phyloP scores from a whole-genome alignment of 306 rosid species.

The Pyrus betulifolia region DNA sequence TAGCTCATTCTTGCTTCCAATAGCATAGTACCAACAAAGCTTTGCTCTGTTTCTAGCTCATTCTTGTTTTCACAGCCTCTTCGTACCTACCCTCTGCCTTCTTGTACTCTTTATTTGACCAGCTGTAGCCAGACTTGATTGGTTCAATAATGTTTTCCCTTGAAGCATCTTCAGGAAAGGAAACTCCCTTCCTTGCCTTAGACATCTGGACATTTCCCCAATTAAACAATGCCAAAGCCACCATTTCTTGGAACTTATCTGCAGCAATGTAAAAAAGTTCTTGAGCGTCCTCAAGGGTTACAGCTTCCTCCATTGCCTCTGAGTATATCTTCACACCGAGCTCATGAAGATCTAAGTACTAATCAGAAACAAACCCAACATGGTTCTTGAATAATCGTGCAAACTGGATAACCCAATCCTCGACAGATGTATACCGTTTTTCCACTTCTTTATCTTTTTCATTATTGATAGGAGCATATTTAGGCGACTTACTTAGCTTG shows the following conservation, averaged over 20 bases:
- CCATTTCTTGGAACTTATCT: slow-evolving; percentile 87
- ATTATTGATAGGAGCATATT: too few relatives aligned
- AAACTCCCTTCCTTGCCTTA: slow-evolving; percentile 60
- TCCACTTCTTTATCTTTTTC: slow-evolving; percentile 25
- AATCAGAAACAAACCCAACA: slow-evolving; percentile 85
- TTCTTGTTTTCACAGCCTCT: slow-evolving; percentile 53
- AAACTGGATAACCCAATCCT: slow-evolving; percentile 93
- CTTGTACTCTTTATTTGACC: slow-evolving; percentile 71
- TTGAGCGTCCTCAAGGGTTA: slow-evolving; percentile 63
- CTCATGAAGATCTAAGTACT: slow-evolving; percentile 81
- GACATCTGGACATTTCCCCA: slow-evolving; percentile 94
- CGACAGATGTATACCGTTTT: slow-evolving; percentile 32
- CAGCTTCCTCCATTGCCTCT: slow-evolving; percentile 73
- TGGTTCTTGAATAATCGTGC: slow-evolving; percentile 93
- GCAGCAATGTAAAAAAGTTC: slow-evolving; percentile 73
- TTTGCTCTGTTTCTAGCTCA: slow-evolving; percentile 52
- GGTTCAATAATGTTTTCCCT: slow-evolving; percentile 34
- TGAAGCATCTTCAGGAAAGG: slow-evolving; percentile 48
- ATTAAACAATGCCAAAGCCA: slow-evolving; percentile 81
- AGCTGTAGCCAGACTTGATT: slow-evolving; percentile 50
- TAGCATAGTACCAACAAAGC: slow-evolving; percentile 70
- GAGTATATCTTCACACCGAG: slow-evolving; percentile 81
- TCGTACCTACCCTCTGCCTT: slow-evolving; percentile 62
- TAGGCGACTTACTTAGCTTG: too few relatives aligned
- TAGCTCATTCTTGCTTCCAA: slow-evolving; percentile 39